A percentile compares a stretch with the other conserved stretches of the same genome.
Evolutionary conservation across 2,329 filamentous ascomycete genomes (phyloP).

Genomic region (Lachnellula cervina): DNA sequence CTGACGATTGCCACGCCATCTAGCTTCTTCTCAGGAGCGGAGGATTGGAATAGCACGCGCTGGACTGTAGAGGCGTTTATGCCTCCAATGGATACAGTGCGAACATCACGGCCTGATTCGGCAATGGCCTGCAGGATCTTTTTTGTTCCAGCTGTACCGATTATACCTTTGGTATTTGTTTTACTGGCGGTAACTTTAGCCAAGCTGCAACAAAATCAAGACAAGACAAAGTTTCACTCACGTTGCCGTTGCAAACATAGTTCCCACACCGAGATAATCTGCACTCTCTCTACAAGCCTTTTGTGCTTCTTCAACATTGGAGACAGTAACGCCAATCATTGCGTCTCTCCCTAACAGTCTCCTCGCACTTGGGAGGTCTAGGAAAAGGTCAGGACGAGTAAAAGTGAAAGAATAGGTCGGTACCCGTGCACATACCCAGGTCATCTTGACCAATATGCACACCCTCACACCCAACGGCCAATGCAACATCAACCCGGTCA

Average conservation of each 20-base stretch:
- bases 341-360: constrained; percentile 67
- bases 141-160: constrained; percentile 67
- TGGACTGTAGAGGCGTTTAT: constrained; percentile 74
- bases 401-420: neutral
- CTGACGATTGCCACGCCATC: constrained; percentile 86
- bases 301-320: constrained; percentile 66
- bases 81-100: constrained; percentile 82
- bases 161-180: constrained; percentile 77
- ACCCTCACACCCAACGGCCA: constrained; percentile 81
- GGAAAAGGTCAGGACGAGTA: constrained; percentile 8
- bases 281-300: constrained; percentile 71
- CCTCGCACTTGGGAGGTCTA: constrained; percentile 61
- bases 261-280: constrained; percentile 87
- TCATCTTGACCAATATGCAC: constrained; percentile 96
- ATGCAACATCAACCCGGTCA: constrained; percentile 83
- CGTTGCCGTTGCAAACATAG: constrained; percentile 81
- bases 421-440: constrained; percentile 52
- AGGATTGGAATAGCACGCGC: constrained; percentile 67
- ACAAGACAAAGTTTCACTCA: constrained; percentile 33
- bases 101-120: constrained; percentile 37
- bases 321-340: constrained; percentile 87
- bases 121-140: constrained; percentile 58
- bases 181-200: constrained; percentile 51
- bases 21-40: constrained; percentile 49
- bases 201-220: neutral